Conservation (phyloP, 2,329 filamentous ascomycete species). For the Thermomyces lanuginosus region DNA sequence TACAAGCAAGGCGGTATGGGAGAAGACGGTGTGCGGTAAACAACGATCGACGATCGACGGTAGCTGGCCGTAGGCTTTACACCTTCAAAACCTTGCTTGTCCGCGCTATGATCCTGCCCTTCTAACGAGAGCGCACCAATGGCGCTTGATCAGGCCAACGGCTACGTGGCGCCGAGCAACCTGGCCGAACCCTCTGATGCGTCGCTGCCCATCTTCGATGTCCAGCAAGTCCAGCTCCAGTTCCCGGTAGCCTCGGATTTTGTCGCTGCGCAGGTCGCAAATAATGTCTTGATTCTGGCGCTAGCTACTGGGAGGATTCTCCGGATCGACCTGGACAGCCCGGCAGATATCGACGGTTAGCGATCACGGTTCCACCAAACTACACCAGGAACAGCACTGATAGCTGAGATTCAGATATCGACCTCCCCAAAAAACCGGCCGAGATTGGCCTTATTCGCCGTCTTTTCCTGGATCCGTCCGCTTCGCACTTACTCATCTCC, state of each 20-base stretch:
- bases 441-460: slow-evolving; percentile 84
- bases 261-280: slow-evolving; percentile 88
- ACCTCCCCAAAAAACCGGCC: slow-evolving; percentile 80
- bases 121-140: slow-evolving; percentile 33
- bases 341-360: slow-evolving; percentile 83
- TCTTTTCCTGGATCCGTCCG: slow-evolving; percentile 95
- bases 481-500: slow-evolving; percentile 81
- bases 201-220: slow-evolving; percentile 76
- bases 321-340: slow-evolving; percentile 82
- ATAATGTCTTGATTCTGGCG: slow-evolving; percentile 87
- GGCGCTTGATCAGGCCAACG: slow-evolving; percentile 54
- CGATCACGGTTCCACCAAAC: neutral
- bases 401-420: slow-evolving; percentile 54
- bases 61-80: too few relatives aligned
- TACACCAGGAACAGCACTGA: neutral
- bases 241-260: slow-evolving; percentile 93
- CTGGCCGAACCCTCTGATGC: slow-evolving; percentile 44
- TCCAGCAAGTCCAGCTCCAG: slow-evolving; percentile 80
- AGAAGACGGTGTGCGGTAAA: too few relatives aligned
- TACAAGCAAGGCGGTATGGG: too few relatives aligned
- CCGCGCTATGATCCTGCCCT: slow-evolving; percentile 15
- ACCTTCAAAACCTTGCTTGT: too few relatives aligned
- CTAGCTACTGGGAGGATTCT: slow-evolving; percentile 84
- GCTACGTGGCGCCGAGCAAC: slow-evolving; percentile 53
- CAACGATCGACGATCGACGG: too few relatives aligned